Base-by-base conservation (phyloP, 2,329 filamentous ascomycete genomes). In the Rhinocladiella similis region DNA sequence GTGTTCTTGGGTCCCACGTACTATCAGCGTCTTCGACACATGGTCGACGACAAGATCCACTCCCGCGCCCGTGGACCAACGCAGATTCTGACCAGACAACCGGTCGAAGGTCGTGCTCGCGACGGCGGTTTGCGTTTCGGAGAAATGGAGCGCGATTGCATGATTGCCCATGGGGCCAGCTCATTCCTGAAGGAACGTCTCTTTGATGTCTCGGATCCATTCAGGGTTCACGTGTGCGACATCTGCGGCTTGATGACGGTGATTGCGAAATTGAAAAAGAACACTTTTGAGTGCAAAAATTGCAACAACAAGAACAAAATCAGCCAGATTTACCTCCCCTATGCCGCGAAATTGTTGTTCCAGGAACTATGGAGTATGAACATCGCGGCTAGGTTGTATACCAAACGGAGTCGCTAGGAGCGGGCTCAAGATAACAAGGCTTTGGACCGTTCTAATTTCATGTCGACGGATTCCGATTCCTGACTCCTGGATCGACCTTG, bases 71-170 rank as follows among this genome's bases (percentile, higher is more conserved):
- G 94, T 72, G 94, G 95, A 35, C 94, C 94, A 1, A 90, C 96
- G 19, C 94, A 99, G 76, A 99, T 99, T 69, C 84, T 99, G 77
- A 99, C 94, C 2, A 83, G 95, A 56, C 94, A 99, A 75, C 94
- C 94, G 16, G 94, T 99, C 13, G 94, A 99, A 77, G 94, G 94
- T 88, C 90, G 95, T 84, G 94, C 94, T 3, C 83, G 95, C 75
- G 95, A 99, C 72, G 94, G 94, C 83, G 94, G 94, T 80, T 83
- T 99, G 43, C 93, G 95, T 72, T 99, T 99, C 85, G 94, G 94
- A 86, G 94, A 99, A 81, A 99, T 99, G 94, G 95, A 99, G 77
- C 93, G 95, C 79, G 95, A 99, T 84, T 99, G 94, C 74, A 99
- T 99, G 94, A 99, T 99, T 79, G 91, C 95, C n/a, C 95, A 99